Conservation (phyloP, 345 rosid species). For the Cardamine occulta region DNA sequence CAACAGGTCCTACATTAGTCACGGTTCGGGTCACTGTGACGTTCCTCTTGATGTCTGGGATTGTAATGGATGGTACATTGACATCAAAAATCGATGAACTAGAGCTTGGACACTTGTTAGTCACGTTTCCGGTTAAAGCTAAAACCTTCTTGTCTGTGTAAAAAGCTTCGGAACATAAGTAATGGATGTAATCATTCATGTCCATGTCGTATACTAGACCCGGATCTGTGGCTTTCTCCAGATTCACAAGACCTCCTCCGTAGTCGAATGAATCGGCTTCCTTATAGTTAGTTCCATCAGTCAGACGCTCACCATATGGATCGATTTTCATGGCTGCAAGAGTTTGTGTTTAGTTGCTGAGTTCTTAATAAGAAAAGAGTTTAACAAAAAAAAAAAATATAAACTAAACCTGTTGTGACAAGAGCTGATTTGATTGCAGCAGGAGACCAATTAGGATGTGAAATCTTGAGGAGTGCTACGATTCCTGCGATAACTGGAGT, state of each 20-base stretch:
- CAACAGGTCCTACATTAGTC: constrained; percentile 57
- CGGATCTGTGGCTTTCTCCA: constrained; percentile 56
- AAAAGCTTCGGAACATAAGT: constrained; percentile 50
- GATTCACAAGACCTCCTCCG: constrained; percentile 68
- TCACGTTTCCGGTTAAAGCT: constrained; percentile 39
- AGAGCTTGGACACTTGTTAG: constrained; percentile 39
- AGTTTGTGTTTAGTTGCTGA: constrained; percentile 8
- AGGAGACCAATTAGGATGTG: constrained; percentile 64
- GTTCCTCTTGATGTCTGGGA: constrained; percentile 48
- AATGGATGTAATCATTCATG: constrained; percentile 49
- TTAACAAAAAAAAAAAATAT: background rate
- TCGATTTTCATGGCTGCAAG: constrained; percentile 32
- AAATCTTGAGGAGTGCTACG: constrained; percentile 38
- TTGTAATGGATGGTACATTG: constrained; percentile 69
- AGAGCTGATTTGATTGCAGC: constrained; percentile 64
- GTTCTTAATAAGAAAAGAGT: background rate
- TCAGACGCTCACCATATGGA: constrained; percentile 50
- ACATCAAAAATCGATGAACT: constrained; percentile 52
- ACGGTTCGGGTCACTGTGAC: constrained; percentile 55
- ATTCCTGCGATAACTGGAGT: constrained; percentile 61
- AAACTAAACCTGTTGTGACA: constrained; percentile 52
- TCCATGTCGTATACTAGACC: constrained; percentile 67
- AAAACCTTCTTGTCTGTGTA: constrained; percentile 57
- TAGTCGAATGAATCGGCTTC: constrained; percentile 60
- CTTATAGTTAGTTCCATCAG: constrained; percentile 50